Evolutionary conservation across 805 yeast genomes (phyloP), one percentile per base, ranked within the genome.

Genomic region (Yamadazyma olivae): DNA sequence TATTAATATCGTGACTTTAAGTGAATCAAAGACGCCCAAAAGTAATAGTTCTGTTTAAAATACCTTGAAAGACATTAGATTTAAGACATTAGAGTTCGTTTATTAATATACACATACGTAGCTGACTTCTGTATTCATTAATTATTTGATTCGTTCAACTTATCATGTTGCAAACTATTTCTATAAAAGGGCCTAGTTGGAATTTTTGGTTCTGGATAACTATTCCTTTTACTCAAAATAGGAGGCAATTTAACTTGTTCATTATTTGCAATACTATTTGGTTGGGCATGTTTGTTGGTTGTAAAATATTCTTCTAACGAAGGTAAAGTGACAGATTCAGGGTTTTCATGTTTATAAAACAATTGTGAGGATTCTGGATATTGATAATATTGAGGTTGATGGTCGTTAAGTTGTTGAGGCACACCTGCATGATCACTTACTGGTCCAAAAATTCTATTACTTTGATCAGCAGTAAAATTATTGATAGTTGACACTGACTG

Each of bases 1-100:
- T 37, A 56, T 76, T 37, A 73, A 70, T 43, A 67, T 70, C 36
- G 79, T 70, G 2, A 64, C 24, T 12, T 9, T 21, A 21, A 12
- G 12, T 21, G 24, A 21, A 21, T 8, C 24, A 21, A 21, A 21
- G 24, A 21, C 24, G n/a, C n/a, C n/a, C n/a, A n/a, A n/a, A n/a
- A n/a, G n/a, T n/a, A n/a, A n/a, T n/a, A n/a, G n/a, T n/a, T n/a
- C n/a, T n/a, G n/a, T n/a, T n/a, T n/a, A n/a, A n/a, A n/a, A n/a
- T n/a, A n/a, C n/a, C n/a, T n/a, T n/a, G n/a, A n/a, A n/a, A n/a
- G n/a, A n/a, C n/a, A n/a, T n/a, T n/a, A n/a, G n/a, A n/a, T n/a
- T n/a, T n/a, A n/a, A n/a, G n/a, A n/a, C n/a, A n/a, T n/a, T n/a
- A n/a, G n/a, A n/a, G n/a, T n/a, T n/a, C n/a, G n/a, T n/a, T n/a